Evolutionary conservation across 768 basidiomycete species (phyloP).

Genomic region (Tephrocybe sp.): DNA sequence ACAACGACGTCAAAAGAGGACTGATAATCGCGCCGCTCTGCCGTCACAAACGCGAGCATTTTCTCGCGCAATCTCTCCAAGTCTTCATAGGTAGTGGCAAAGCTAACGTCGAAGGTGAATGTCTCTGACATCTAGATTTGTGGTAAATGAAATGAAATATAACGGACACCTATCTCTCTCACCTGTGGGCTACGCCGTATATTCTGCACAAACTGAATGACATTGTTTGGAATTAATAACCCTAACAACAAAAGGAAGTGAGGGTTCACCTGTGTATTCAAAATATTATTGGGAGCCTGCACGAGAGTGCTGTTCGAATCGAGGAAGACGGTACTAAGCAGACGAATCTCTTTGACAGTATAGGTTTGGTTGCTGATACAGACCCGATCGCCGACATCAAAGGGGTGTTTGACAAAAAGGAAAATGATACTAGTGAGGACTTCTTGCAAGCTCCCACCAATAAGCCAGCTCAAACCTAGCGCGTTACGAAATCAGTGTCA

Average conservation of each 20-base stretch:
- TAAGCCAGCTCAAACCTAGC: constrained; percentile 81
- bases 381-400: constrained; percentile 80
- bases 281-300: constrained; percentile 67
- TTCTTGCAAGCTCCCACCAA: constrained; percentile 77
- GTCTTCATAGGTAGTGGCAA: constrained; percentile 75
- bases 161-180: constrained; percentile 13
- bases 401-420: constrained; percentile 84
- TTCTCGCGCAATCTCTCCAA: constrained; percentile 70
- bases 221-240: neutral
- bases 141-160: neutral
- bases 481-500: neutral
- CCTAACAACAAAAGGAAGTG: neutral
- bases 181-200: constrained; percentile 70
- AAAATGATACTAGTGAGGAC: constrained; percentile 87
- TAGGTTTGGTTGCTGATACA: constrained; percentile 50
- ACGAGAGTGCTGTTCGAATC: constrained; percentile 57
- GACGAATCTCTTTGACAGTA: constrained; percentile 85
- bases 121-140: constrained; percentile 64
- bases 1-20: constrained; percentile 73
- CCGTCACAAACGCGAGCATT: constrained; percentile 77
- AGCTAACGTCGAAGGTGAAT: constrained; percentile 79
- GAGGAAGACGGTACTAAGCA: constrained; percentile 74
- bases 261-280: constrained; percentile 50
- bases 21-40: constrained; percentile 72
- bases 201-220: constrained; percentile 61